A percentile compares a stretch with the other conserved stretches of the same genome.
phyloP scores from a whole-genome alignment of 1,284 basidiomycete species.

The Schizophyllum amplum region DNA sequence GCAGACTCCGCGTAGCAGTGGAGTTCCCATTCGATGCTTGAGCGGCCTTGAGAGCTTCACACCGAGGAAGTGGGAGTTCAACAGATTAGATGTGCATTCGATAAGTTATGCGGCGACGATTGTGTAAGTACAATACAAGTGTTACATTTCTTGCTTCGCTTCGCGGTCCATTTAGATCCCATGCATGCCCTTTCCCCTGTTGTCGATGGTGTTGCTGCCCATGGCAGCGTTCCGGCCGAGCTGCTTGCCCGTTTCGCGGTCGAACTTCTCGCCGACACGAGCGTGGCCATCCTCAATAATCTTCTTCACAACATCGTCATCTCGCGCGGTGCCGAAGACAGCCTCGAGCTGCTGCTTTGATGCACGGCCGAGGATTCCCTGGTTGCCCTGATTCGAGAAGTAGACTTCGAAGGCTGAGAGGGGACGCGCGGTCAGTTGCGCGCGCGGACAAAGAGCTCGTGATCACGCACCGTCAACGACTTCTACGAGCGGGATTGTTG shows the following conservation, averaged over 20 bases:
- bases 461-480: slow-evolving; percentile 68
- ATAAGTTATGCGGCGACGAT: background rate
- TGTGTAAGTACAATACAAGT: background rate
- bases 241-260: background rate
- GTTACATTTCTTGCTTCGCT: background rate
- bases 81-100: background rate
- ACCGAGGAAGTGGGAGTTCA: background rate
- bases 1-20: too few species aligned
- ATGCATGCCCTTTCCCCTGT: background rate
- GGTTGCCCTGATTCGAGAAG: slow-evolving; percentile 59
- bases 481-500: slow-evolving; percentile 55
- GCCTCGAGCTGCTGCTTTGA: slow-evolving; percentile 75
- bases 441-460: slow-evolving; percentile 2
- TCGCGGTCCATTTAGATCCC: background rate
- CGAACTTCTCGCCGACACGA: slow-evolving; percentile 41
- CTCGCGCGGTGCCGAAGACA: slow-evolving; percentile 57
- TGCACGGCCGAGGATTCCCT: slow-evolving; percentile 60
- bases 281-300: slow-evolving; percentile 57
- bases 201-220: background rate
- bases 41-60: too few species aligned
- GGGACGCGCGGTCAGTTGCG: slow-evolving; percentile 2
- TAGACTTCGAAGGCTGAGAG: slow-evolving; percentile 39
- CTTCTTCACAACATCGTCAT: slow-evolving; percentile 49
- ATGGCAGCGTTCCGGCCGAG: background rate
- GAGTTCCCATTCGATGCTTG: too few species aligned